Conservation (phyloP, 257 asterid species). For the Osmanthus fragrans region DNA sequence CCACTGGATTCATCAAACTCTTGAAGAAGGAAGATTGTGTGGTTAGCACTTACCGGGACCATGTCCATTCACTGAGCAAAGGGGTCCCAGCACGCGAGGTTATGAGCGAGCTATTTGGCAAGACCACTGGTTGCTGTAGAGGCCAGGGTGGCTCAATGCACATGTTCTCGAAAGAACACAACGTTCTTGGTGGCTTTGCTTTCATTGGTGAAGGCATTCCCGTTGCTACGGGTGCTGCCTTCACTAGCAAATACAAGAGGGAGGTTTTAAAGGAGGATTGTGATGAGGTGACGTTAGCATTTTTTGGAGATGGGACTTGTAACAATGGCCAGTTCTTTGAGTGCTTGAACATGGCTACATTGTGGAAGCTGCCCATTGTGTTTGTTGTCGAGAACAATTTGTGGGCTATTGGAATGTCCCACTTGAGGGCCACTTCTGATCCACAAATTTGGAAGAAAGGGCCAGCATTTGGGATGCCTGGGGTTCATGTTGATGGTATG, state of each 20-base stretch:
- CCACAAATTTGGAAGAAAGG: slow-evolving; percentile 98
- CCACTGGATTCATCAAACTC: slow-evolving; percentile 95
- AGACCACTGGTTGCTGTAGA: slow-evolving; percentile 97
- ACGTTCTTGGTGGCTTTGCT: slow-evolving; percentile 90
- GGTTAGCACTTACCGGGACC: slow-evolving; percentile 94
- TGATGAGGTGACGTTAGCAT: slow-evolving; percentile 85
- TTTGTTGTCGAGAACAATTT: slow-evolving; percentile 96
- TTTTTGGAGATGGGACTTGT: slow-evolving; percentile 97
- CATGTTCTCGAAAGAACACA: slow-evolving; percentile 98
- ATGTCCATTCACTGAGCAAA: slow-evolving; percentile 95
- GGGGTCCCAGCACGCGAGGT: slow-evolving; percentile 91
- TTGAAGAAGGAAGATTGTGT: slow-evolving; percentile 80
- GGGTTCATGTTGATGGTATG: slow-evolving; percentile 97
- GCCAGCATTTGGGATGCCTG: slow-evolving; percentile 98
- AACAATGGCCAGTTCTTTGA: slow-evolving; percentile 97
- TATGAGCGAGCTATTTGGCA: slow-evolving; percentile 98
- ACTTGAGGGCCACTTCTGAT: slow-evolving; percentile 93
- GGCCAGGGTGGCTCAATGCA: slow-evolving; percentile 99
- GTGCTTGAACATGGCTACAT: slow-evolving; percentile 97
- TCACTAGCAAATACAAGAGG: slow-evolving; percentile 78
- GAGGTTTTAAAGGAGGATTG: slow-evolving; percentile 85
- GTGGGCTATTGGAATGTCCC: slow-evolving; percentile 99
- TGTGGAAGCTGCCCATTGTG: slow-evolving; percentile 92
- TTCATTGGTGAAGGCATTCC: slow-evolving; percentile 99
- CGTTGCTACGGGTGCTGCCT: slow-evolving; percentile 93